Evolutionary conservation across 345 rosid genomes (phyloP).

Genomic region (Eucalyptus caleyi): DNA sequence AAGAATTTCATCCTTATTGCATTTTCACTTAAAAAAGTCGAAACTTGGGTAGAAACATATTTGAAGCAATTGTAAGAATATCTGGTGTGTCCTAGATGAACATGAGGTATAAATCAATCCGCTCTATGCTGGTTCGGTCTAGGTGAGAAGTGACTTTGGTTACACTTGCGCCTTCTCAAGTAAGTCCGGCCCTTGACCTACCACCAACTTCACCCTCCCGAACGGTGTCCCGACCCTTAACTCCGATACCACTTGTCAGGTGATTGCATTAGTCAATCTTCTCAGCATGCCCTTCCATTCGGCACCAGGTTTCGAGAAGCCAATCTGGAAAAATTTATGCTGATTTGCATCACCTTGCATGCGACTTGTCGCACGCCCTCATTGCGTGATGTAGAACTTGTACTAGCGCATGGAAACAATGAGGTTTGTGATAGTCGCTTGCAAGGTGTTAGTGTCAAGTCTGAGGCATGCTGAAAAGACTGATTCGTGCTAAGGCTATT

Average conservation of each 20-base stretch:
- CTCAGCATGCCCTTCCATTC: not conserved
- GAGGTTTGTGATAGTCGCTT: not conserved
- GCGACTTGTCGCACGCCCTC: not conserved
- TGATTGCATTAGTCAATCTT: not conserved
- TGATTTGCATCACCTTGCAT: not conserved
- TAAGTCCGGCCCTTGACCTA: not conserved
- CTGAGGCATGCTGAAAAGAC: not conserved
- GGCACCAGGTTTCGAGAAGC: not conserved
- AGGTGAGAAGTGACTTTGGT: not conserved
- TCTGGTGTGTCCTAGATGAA: not conserved
- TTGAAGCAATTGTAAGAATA: not conserved
- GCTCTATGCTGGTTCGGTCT: not conserved
- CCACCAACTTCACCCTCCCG: not conserved
- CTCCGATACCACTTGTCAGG: not conserved
- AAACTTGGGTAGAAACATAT: not conserved
- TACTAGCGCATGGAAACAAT: not conserved
- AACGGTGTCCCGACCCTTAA: not conserved
- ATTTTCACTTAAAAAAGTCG: not conserved
- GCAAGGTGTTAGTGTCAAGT: not conserved
- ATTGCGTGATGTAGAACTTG: not conserved
- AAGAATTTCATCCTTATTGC: not conserved
- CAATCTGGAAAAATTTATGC: not conserved
- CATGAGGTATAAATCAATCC: not conserved
- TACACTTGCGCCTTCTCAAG: not conserved
- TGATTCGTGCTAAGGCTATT: not conserved